A percentile compares a stretch with the other conserved stretches of the same genome.
phyloP scores from a whole-genome alignment of 2,329 filamentous ascomycete genomes.

The Colletotrichum aenigma region DNA sequence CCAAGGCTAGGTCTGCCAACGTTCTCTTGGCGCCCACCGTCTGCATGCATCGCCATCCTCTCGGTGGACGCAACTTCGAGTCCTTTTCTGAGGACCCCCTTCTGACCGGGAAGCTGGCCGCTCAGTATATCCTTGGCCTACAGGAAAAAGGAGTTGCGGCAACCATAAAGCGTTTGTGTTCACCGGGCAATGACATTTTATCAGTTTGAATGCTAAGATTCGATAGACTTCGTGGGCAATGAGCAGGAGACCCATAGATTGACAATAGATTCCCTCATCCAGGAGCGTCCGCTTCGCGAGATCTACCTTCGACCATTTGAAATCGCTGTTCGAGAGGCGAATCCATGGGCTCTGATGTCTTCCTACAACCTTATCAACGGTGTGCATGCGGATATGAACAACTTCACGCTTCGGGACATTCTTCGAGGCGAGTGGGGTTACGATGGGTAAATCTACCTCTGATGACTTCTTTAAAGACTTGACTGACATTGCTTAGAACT shows the following conservation, averaged over 20 bases:
- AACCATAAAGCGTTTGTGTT: conserved; percentile 72
- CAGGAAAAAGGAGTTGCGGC: conserved; percentile 77
- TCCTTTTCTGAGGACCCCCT: conserved; percentile 85
- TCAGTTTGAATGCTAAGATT: conserved; percentile 8
- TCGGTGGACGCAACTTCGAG: conserved; percentile 87
- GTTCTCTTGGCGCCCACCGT: conserved; percentile 79
- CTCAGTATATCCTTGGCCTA: conserved; percentile 73
- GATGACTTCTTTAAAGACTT: neutral
- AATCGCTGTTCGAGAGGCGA: conserved; percentile 71
- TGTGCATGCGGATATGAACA: conserved; percentile 62
- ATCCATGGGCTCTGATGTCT: conserved; percentile 73
- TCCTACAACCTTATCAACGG: conserved; percentile 73
- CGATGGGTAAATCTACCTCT: conserved; percentile 49
- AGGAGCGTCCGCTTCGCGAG: conserved; percentile 70
- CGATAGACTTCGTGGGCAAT: conserved; percentile 69
- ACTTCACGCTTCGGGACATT: conserved; percentile 58
- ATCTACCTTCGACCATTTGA: conserved; percentile 78
- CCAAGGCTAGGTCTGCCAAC: conserved; percentile 74
- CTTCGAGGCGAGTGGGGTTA: conserved; percentile 67
- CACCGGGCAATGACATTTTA: neutral
- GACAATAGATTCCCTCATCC: conserved; percentile 67
- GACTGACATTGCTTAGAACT: conserved; percentile 37
- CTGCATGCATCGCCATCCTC: conserved; percentile 80
- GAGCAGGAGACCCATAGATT: conserved; percentile 74
- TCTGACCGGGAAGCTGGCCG: conserved; percentile 75